A percentile compares a stretch with the other conserved stretches of the same genome.
Conservation (phyloP, 768 basidiomycete genomes). For the Leccinum variicolor region DNA sequence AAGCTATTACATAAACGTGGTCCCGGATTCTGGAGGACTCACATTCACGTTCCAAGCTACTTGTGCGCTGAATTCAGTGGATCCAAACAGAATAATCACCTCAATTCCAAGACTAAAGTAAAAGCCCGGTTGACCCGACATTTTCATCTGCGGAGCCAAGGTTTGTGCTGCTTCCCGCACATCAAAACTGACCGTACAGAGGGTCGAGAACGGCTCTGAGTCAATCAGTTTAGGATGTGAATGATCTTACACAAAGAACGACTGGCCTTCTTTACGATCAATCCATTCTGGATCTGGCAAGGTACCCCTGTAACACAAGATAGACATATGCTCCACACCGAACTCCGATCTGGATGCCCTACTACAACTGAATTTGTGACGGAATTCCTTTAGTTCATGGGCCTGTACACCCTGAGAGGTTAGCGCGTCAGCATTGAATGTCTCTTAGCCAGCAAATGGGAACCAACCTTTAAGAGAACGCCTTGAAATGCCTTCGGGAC, state of each 20-base stretch:
- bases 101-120: conserved; percentile 10
- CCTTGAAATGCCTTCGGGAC: conserved; percentile 5
- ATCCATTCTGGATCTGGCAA: conserved; percentile 9
- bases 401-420: conserved; percentile 6
- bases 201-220: conserved; percentile 10
- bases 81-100: conserved; percentile 16
- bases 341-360: neutral
- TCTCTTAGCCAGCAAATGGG: neutral
- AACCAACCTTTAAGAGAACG: conserved; percentile 9
- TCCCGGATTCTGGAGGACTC: neutral
- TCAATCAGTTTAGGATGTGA: neutral
- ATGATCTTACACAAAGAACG: neutral
- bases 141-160: neutral
- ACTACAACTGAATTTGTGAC: neutral
- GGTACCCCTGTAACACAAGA: conserved; percentile 15
- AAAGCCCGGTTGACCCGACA: neutral
- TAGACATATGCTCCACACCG: neutral
- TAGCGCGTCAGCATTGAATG: neutral
- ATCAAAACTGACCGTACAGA: conserved; percentile 9
- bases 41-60: conserved; percentile 12
- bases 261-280: conserved; percentile 4
- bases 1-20: too few species aligned
- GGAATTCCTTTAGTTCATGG: conserved; percentile 14
- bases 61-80: conserved; percentile 25
- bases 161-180: conserved; percentile 1